These are phyloP conservation scores for Pseudogymnoascus sp. DNA, from an alignment of 2,329 filamentous ascomycete genomes.

Conservation along the genomic window DNA sequence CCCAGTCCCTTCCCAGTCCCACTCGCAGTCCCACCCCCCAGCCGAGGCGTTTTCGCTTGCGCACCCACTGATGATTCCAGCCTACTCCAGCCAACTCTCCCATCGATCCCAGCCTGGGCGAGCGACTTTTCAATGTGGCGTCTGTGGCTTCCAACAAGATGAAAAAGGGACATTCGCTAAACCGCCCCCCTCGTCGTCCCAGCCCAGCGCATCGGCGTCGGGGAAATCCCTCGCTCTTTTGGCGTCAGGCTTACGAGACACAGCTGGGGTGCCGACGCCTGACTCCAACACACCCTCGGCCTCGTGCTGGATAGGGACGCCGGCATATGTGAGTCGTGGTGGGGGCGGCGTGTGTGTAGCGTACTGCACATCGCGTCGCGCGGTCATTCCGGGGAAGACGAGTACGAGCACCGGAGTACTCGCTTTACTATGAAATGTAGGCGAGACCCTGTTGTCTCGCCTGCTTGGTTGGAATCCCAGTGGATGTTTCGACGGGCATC, in stretches of 20 bases:
- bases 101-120: not conserved
- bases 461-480: not conserved
- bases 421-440: not conserved
- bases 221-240: not conserved
- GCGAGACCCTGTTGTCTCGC: slow-evolving; percentile 1
- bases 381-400: not conserved
- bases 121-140: slow-evolving; percentile 7
- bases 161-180: not conserved
- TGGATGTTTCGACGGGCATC: not conserved
- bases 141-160: slow-evolving; percentile 1
- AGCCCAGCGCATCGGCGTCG: slow-evolving; percentile 3
- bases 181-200: not conserved
- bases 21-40: not conserved
- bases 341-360: not conserved
- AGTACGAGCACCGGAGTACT: not conserved
- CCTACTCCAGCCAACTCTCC: not conserved
- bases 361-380: not conserved
- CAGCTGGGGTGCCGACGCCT: not conserved
- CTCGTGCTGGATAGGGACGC: not conserved
- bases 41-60: not conserved
- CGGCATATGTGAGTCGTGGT: not conserved
- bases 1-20: not conserved
- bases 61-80: not conserved
- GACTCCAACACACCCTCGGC: not conserved
- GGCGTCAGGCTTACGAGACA: not conserved